phyloP scores from a whole-genome alignment of 2,329 filamentous ascomycete genomes.

The Diaporthe sp. region DNA sequence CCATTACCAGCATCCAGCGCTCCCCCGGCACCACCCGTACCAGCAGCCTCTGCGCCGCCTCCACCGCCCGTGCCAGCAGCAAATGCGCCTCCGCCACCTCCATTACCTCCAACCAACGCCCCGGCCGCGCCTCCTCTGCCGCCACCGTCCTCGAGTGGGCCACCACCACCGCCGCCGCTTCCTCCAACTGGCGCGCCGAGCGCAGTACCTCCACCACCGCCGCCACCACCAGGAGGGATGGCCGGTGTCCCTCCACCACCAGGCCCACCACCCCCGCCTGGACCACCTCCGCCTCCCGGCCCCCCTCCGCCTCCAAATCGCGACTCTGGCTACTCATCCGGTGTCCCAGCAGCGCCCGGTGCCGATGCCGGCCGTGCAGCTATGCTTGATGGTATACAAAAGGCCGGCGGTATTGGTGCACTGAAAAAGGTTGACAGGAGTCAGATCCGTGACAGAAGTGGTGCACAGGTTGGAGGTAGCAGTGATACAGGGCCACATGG shows the following conservation, averaged over 20 bases:
- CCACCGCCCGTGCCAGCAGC: conserved; percentile 53
- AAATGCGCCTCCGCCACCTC: conserved; percentile 53
- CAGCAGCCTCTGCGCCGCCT: conserved; percentile 47
- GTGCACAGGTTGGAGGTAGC: conserved; percentile 65
- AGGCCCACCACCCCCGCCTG: conserved; percentile 48
- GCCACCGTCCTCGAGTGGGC: conserved; percentile 50
- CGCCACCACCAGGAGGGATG: conserved; percentile 50
- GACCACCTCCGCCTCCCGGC: conserved; percentile 57
- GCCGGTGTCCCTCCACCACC: conserved; percentile 48
- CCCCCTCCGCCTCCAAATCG: conserved; percentile 68
- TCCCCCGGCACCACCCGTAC: conserved; percentile 53
- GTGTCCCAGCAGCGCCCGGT: conserved; percentile 59
- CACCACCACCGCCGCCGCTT: conserved; percentile 61
- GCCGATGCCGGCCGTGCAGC: conserved; percentile 66
- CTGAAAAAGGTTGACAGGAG: conserved; percentile 81
- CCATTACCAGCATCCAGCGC: conserved; percentile 45
- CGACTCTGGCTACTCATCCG: conserved; percentile 70
- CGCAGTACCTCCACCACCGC: conserved; percentile 53
- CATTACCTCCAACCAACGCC: conserved; percentile 48
- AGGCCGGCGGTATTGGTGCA: conserved; percentile 73
- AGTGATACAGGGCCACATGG: conserved; percentile 63
- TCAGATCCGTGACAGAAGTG: conserved; percentile 80
- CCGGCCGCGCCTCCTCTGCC: conserved; percentile 55
- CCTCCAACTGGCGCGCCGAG: conserved; percentile 47
- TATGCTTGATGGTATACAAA: conserved; percentile 79